A percentile compares a stretch with the other conserved stretches of the same genome.
Conservation (phyloP, 257 asterid species). For the Verbena officinalis region DNA sequence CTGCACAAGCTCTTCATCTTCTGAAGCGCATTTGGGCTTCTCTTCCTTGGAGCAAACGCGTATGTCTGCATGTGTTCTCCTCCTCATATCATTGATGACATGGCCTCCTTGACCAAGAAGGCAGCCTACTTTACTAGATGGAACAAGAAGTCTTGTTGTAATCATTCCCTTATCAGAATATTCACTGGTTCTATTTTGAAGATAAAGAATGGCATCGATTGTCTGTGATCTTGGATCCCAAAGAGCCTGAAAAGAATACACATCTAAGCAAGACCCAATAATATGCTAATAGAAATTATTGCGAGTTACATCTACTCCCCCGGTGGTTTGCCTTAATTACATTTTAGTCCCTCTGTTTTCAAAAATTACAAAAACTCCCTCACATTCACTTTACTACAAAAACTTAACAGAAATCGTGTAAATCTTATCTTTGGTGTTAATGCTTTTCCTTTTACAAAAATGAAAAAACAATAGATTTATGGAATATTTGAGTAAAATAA, state of each 20-base stretch:
- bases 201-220: slow-evolving; percentile 74
- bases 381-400: too few relatives aligned
- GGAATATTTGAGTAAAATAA: too few relatives aligned
- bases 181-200: slow-evolving; percentile 67
- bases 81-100: slow-evolving; percentile 82
- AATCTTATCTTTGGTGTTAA: too few relatives aligned
- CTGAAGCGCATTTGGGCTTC: slow-evolving; percentile 71
- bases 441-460: too few relatives aligned
- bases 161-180: slow-evolving; percentile 65
- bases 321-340: too few relatives aligned
- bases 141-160: slow-evolving; percentile 76
- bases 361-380: too few relatives aligned
- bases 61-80: slow-evolving; percentile 83
- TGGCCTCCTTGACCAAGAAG: slow-evolving; percentile 87
- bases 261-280: slow-evolving; percentile 36
- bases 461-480: too few relatives aligned
- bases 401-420: too few relatives aligned
- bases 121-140: slow-evolving; percentile 88
- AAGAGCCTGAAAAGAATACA: slow-evolving; percentile 52
- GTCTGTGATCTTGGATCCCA: slow-evolving; percentile 70
- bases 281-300: slow-evolving; percentile 18
- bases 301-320: too few relatives aligned
- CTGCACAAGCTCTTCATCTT: slow-evolving; percentile 94
- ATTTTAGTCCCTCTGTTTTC: too few relatives aligned
- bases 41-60: slow-evolving; percentile 76